phyloP scores from a whole-genome alignment of 768 basidiomycete genomes.

The Pleurotus eryngii region DNA sequence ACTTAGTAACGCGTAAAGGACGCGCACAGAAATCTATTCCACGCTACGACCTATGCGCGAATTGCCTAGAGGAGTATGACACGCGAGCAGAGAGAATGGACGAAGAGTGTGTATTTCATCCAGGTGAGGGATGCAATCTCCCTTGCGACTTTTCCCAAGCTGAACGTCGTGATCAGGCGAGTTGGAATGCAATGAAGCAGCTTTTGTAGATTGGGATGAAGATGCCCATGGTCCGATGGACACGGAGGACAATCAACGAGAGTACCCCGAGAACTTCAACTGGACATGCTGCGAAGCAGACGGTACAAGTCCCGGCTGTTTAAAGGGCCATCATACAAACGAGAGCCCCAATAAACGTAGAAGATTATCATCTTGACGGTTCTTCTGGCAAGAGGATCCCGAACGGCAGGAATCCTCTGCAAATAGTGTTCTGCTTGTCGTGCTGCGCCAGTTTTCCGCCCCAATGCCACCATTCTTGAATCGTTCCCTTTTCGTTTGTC shows the following conservation, averaged over 20 bases:
- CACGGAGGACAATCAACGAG: conserved; percentile 30
- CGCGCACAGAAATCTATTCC: conserved; percentile 32
- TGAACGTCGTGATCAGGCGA: conserved; percentile 28
- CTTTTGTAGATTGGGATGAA: conserved; percentile 47
- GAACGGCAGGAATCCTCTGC: not conserved
- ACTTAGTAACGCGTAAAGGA: conserved; percentile 38
- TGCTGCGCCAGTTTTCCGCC: not conserved
- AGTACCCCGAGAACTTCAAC: conserved; percentile 44
- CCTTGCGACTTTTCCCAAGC: not conserved
- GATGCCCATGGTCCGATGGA: conserved; percentile 45
- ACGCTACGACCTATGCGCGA: conserved; percentile 44
- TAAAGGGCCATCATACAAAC: conserved; percentile 30
- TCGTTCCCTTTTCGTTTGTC: not conserved
- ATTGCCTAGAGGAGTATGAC: conserved; percentile 49
- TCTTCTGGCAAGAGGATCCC: not conserved
- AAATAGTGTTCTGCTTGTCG: not conserved
- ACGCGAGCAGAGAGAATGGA: conserved; percentile 30
- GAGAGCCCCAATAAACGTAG: conserved; percentile 4
- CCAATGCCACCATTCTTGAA: not conserved
- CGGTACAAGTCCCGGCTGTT: conserved; percentile 36
- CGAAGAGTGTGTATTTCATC: conserved; percentile 48
- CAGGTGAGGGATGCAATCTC: conserved; percentile 33
- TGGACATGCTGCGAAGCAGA: conserved; percentile 51
- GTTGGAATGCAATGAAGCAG: conserved; percentile 35
- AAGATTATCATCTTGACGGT: not conserved